phyloP scores from a whole-genome alignment of 1,284 basidiomycete genomes.

The Trametes hirsuta region DNA sequence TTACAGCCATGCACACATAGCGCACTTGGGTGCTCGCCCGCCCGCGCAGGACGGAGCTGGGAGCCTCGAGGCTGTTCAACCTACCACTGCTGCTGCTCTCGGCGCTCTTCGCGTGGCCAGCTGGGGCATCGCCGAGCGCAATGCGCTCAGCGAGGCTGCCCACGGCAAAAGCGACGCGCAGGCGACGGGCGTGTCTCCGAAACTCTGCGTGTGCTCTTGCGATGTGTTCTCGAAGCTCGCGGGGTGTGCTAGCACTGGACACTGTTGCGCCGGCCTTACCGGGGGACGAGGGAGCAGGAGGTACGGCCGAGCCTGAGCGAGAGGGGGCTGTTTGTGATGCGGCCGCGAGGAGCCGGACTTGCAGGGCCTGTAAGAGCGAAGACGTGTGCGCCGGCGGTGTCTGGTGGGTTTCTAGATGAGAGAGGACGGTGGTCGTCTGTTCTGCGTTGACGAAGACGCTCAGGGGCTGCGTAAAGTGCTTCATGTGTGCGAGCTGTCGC shows the following conservation, averaged over 20 bases:
- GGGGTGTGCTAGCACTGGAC: background rate
- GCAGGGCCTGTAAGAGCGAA: conserved; percentile 46
- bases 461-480: conserved; percentile 69
- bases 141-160: conserved; percentile 46
- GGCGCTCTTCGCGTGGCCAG: conserved; percentile 24
- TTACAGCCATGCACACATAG: conserved; percentile 47
- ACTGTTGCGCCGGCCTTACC: background rate
- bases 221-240: conserved; percentile 34
- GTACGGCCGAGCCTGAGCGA: background rate
- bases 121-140: conserved; percentile 40
- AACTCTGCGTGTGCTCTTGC: conserved; percentile 44
- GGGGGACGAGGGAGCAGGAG: background rate
- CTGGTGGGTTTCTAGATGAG: background rate
- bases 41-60: conserved; percentile 45
- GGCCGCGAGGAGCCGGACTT: conserved; percentile 35
- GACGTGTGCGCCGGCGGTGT: background rate
- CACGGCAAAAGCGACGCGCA: conserved; percentile 54
- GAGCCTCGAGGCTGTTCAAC: conserved; percentile 33
- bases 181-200: conserved; percentile 34
- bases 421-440: background rate
- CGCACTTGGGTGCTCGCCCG: conserved; percentile 45
- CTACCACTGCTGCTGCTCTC: conserved; percentile 7
- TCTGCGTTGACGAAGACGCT: conserved; percentile 46
- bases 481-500: conserved; percentile 59
- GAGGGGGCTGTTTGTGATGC: background rate